Percentiles rank a stretch among this genome's conserved stretches.
Evolutionary conservation across 2,329 filamentous ascomycete species (phyloP).

Genomic region (Fusarium veterinarium): DNA sequence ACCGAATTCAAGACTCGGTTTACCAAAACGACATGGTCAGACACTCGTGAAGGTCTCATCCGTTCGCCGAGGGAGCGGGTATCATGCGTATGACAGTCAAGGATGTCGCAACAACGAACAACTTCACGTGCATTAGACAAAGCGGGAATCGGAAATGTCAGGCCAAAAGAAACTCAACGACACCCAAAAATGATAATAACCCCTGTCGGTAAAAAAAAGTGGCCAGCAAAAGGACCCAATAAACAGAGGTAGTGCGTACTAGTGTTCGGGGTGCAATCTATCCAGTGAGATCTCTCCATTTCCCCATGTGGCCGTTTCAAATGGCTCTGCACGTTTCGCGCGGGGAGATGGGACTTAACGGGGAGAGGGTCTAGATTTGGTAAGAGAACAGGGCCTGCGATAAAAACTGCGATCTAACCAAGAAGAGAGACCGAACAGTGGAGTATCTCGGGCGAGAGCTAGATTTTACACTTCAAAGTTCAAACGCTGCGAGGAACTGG

Average conservation of each 20-base stretch:
- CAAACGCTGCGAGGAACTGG: not conserved
- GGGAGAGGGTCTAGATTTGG: constrained; percentile 12
- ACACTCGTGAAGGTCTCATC: not conserved
- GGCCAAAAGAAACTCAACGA: not conserved
- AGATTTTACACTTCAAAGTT: not conserved
- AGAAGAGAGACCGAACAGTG: constrained; percentile 32
- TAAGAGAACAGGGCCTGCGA: not conserved
- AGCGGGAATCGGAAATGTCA: constrained; percentile 8
- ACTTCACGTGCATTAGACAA: constrained; percentile 5
- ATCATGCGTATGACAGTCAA: not conserved
- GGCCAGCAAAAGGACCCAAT: not conserved
- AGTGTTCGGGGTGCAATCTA: constrained; percentile 7
- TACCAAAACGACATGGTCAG: constrained; percentile 6
- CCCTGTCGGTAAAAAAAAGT: not conserved
- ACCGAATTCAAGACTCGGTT: constrained; percentile 9
- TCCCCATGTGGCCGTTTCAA: constrained; percentile 37
- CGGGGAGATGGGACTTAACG: constrained; percentile 7
- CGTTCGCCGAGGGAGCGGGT: not conserved
- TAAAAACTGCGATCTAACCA: constrained; percentile 9
- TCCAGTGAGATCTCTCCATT: constrained; percentile 25
- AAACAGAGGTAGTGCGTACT: not conserved
- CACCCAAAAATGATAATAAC: not conserved
- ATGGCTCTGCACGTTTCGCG: constrained; percentile 14
- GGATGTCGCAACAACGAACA: not conserved
- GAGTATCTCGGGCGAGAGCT: not conserved